Conservation (phyloP, 1,284 basidiomycete genomes). For the Schizophyllum commune region DNA sequence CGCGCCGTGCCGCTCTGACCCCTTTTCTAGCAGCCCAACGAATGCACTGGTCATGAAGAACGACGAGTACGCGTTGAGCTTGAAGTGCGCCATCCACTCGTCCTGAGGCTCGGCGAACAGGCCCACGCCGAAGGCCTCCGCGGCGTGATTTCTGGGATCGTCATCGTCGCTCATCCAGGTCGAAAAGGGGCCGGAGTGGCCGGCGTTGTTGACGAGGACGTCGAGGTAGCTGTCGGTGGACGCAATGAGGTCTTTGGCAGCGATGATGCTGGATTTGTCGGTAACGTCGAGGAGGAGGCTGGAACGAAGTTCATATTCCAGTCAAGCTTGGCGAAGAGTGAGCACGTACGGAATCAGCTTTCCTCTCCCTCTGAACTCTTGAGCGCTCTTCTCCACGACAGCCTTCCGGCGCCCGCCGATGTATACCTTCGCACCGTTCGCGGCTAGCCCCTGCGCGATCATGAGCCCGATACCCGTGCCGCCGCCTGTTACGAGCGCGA, state of each 20-base stretch:
- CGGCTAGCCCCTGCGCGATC: no score
- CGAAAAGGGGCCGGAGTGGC: conserved; percentile 58
- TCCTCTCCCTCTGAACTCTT: no score
- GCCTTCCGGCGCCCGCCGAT: no score
- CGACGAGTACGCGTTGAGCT: conserved; percentile 61
- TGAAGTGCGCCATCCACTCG: conserved; percentile 50
- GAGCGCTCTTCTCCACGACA: no score
- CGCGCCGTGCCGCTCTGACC: conserved; percentile 44
- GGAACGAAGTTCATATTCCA: no score
- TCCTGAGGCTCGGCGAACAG: conserved; percentile 63
- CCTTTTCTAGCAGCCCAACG: conserved; percentile 65
- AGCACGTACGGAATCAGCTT: no score
- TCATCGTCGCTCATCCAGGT: conserved; percentile 47
- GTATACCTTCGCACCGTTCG: no score
- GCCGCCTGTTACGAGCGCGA: no score
- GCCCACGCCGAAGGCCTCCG: conserved; percentile 53
- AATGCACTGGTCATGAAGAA: conserved; percentile 73
- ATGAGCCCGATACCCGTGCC: no score
- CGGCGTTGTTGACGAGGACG: conserved; percentile 76
- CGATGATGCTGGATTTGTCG: conserved; percentile 55
- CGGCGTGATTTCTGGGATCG: conserved; percentile 49
- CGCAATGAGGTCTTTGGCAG: conserved; percentile 44
- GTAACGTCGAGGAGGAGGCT: conserved; percentile 50
- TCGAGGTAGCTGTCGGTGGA: conserved; percentile 64
- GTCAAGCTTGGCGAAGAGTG: no score